Evolutionary conservation across 176 grass and related monocot genomes (phyloP).

Genomic region (Aegilops speltoides): DNA sequence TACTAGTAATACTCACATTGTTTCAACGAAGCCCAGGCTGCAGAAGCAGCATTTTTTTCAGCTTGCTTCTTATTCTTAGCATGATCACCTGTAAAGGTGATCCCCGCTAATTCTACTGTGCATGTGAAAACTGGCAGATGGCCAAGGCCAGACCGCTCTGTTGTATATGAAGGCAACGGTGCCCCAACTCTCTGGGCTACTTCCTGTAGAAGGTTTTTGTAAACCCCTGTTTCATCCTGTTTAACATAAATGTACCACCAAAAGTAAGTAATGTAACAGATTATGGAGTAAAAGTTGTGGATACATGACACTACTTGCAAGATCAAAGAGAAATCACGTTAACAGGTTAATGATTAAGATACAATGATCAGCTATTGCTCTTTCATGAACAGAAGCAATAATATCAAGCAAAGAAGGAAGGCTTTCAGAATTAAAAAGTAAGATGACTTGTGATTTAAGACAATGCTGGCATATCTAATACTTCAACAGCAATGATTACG

Average conservation of each 20-base stretch:
- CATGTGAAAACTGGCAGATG: conserved; percentile 95
- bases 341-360: background rate
- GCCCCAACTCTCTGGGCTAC: conserved; percentile 95
- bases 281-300: background rate
- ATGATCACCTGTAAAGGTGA: conserved; percentile 77
- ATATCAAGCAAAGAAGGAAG: conserved; percentile 1
- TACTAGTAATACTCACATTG: conserved; percentile 57
- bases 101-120: conserved; percentile 90
- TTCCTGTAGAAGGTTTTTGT: conserved; percentile 96
- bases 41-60: conserved; percentile 92
- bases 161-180: conserved; percentile 80
- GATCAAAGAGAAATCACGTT: conserved; percentile 4
- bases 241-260: conserved; percentile 6
- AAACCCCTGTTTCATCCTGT: conserved; percentile 99
- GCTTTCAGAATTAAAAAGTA: conserved; percentile 21
- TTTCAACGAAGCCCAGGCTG: conserved; percentile 88
- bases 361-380: background rate
- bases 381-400: conserved; percentile 11
- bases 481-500: conserved; percentile 35
- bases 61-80: conserved; percentile 99
- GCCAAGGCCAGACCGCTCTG: conserved; percentile 78
- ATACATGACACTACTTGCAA: conserved; percentile 1
- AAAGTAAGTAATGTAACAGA: conserved; percentile 21
- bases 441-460: conserved; percentile 49
- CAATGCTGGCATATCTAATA: conserved; percentile 9